Evolutionary conservation across 768 basidiomycete genomes (phyloP).

Genomic region (Russula foetens): DNA sequence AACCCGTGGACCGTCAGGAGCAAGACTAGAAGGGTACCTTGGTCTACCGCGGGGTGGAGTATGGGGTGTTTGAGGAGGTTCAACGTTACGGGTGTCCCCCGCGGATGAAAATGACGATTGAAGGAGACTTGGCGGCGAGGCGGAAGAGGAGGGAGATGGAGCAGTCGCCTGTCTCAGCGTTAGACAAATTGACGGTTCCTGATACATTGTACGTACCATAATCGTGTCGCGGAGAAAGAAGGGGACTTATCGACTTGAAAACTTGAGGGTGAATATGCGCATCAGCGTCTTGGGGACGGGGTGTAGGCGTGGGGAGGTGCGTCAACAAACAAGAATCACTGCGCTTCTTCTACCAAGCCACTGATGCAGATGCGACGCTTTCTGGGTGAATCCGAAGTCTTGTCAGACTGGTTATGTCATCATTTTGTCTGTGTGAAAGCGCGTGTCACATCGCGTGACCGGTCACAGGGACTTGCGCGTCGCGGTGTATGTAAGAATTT

Average conservation of each 20-base stretch:
- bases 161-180: not conserved
- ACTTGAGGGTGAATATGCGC: not conserved
- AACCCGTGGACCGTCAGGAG: conserved; percentile 39
- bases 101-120: conserved; percentile 14
- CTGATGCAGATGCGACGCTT: not conserved
- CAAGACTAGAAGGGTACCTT: conserved; percentile 50
- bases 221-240: not conserved
- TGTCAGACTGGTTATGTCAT: not conserved
- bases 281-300: not conserved
- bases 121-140: conserved; percentile 14
- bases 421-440: not conserved
- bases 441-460: not conserved
- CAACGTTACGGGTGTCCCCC: not conserved
- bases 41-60: conserved; percentile 18
- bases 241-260: not conserved
- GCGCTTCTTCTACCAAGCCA: not conserved
- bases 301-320: not conserved
- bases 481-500: too few species aligned
- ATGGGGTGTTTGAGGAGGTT: not conserved
- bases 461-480: conserved; percentile 18
- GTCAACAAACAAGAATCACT: not conserved
- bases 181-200: not conserved
- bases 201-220: not conserved
- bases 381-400: not conserved
- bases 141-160: conserved; percentile 1